Evolutionary conservation across 148 eudicot genomes (phyloP), one percentile per base, ranked within the genome.

Genomic region (Silene latifolia): DNA sequence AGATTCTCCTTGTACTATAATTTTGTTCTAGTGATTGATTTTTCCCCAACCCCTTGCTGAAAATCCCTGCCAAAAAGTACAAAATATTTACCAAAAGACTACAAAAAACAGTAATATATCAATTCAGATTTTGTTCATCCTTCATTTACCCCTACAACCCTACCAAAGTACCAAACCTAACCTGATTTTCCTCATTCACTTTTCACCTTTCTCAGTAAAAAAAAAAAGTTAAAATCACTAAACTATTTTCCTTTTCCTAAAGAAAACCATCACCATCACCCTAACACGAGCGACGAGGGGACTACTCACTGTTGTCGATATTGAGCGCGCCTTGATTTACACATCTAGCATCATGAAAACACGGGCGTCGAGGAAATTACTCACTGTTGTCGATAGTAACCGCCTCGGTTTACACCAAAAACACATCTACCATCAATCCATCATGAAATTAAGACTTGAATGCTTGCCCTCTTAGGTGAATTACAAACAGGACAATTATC

Each of bases 401-500:
- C 29, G 29, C 29, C 29, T 27, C 29, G 29, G 2, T 27, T 27
- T 27, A 27, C 1, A 2, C 29, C 29, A 27, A 27, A 27, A 27
- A 27, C 29, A 27, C 29, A 27, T 27, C 29, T 27, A 27, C 29
- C 29, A 27, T 27, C 1, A 32, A 4, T 32, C 35, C 35, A 17
- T 76, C 64, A 81, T 23, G 79, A 78, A 77, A 81, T 32, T 64
- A 91, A 72, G 39, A 83, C 93, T 77, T 89, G 85, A 68, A 89
- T 84, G 82, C 73, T 81, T 18, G 81, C 89, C 75, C 74, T 77
- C 82, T 92, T 92, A 2, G 61, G 80, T 66, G 85, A 81, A 42
- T 76, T 79, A 86, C 96, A 92, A 47, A 92, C 74, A n/a, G 96
- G 98, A 78, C 98, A 92, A 71, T 78, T 73, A 75, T 83, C 76